Percentiles rank a stretch among this genome's conserved stretches.
phyloP scores from a whole-genome alignment of 2,329 filamentous ascomycete species.

The Beauveria australis region DNA sequence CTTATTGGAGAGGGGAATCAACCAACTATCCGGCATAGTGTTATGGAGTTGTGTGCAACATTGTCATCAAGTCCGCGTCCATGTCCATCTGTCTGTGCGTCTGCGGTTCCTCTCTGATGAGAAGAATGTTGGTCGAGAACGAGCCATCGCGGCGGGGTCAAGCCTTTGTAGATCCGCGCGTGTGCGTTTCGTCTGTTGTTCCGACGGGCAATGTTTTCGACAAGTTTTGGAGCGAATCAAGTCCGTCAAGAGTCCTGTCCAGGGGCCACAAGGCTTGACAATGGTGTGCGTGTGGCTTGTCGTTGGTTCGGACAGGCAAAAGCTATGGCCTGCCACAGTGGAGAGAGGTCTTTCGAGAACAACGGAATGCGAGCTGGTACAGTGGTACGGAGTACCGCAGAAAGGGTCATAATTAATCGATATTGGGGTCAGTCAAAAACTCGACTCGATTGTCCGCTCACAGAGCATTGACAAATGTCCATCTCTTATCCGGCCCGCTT shows the following conservation, averaged over 20 bases:
- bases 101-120: no score
- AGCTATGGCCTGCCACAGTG: neutral
- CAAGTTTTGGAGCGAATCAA: neutral
- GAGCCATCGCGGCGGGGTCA: neutral
- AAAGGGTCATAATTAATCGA: neutral
- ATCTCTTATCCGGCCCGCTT: neutral
- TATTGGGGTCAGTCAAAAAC: neutral
- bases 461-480: neutral
- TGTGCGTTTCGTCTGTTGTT: neutral
- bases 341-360: neutral
- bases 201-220: neutral
- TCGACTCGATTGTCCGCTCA: neutral
- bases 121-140: neutral
- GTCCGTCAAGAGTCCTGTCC: neutral
- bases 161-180: neutral
- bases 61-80: no score
- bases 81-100: no score
- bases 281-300: neutral
- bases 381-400: neutral
- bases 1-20: no score
- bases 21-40: no score
- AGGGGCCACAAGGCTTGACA: neutral
- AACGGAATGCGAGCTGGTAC: neutral
- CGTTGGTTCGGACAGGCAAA: neutral
- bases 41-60: no score